Conservation (phyloP, 2,329 filamentous ascomycete genomes). For the Fusarium sp. region DNA sequence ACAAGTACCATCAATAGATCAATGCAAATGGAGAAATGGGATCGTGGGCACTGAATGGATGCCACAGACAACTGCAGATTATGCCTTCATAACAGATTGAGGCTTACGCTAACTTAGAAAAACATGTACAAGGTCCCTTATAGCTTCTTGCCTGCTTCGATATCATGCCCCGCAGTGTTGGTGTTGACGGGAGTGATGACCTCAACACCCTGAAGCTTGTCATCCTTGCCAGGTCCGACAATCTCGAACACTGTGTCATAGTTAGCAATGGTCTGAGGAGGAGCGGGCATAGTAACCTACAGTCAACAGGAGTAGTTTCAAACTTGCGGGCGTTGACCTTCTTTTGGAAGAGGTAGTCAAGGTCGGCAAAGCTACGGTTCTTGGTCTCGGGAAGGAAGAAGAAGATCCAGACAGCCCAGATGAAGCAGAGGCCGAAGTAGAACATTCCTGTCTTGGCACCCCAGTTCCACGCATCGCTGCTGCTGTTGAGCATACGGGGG, state of each 20-base stretch:
- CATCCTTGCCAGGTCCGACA: constrained; percentile 5
- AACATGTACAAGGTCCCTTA: not conserved
- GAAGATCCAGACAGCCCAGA: constrained; percentile 62
- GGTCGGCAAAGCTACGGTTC: constrained; percentile 65
- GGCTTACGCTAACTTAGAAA: not conserved
- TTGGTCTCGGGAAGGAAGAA: constrained; percentile 67
- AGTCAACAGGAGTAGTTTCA: constrained; percentile 43
- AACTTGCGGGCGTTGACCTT: constrained; percentile 57
- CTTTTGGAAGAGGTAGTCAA: constrained; percentile 67
- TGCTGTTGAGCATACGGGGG: constrained; percentile 60
- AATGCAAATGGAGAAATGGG: no score
- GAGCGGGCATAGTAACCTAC: constrained; percentile 36
- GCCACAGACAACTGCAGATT: not conserved
- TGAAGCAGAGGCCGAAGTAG: constrained; percentile 58
- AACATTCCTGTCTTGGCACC: constrained; percentile 62
- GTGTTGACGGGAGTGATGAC: constrained; percentile 25
- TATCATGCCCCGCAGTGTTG: constrained; percentile 10
- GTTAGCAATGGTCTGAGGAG: not conserved
- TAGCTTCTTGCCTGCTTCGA: constrained; percentile 7
- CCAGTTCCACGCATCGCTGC: constrained; percentile 58
- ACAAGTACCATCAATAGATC: not conserved
- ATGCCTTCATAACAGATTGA: not conserved
- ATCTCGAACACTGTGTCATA: constrained; percentile 26
- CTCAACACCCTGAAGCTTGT: constrained; percentile 27
- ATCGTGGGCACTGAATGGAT: accelerated